Evolutionary conservation across 495 filamentous ascomycete species (phyloP), one percentile per base, ranked within the genome.

Genomic region (Neurospora terricola): DNA sequence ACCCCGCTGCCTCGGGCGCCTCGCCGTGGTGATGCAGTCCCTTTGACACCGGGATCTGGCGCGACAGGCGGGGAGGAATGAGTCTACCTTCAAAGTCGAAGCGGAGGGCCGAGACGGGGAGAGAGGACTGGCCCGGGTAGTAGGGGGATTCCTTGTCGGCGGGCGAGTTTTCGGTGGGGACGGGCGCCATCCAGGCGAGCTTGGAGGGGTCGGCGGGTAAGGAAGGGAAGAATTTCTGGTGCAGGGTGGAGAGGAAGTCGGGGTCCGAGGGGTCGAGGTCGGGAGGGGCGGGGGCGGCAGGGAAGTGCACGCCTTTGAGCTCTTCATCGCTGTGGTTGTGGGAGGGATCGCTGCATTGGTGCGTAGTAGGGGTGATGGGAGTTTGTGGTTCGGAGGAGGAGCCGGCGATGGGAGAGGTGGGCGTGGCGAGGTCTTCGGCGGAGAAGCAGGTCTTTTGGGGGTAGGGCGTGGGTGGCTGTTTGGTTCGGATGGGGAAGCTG

Each of bases 11-110:
- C 77, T 96, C 93, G 14, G 96, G 96, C 8, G 96, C 94, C 62
- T 96, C 90, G 74, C 90, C 94, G 80, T 99, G 96, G 80, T 99
- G 96, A 81, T 99, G 96, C 45, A 99, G 86, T 2, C 96, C 96
- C 36, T 91, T 86, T 16, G 86, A 90, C 2, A 87, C 86, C 0
- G 95, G 90, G 30, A 98, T 87, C 8, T 87, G 85, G 68, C 92
- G 86, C 12, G 93, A 88, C 6, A 87, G 87, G 36, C 88, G 85
- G 2, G 96, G 96, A 0, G 94, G 87, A 34, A 99, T 84, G 0
- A 99, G 85, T 1, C 83, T 82, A 69, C 94, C 96, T 16, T 85
- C 87, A 77, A 99, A 94, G 78, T 94, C 91, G 85, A 99, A 99
- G 66, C 96, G 93, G 43, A 99, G 84, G 21, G 90, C 86, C 0